Conservation (phyloP, 2,329 filamentous ascomycete genomes). For the Lachnellula occidentalis region DNA sequence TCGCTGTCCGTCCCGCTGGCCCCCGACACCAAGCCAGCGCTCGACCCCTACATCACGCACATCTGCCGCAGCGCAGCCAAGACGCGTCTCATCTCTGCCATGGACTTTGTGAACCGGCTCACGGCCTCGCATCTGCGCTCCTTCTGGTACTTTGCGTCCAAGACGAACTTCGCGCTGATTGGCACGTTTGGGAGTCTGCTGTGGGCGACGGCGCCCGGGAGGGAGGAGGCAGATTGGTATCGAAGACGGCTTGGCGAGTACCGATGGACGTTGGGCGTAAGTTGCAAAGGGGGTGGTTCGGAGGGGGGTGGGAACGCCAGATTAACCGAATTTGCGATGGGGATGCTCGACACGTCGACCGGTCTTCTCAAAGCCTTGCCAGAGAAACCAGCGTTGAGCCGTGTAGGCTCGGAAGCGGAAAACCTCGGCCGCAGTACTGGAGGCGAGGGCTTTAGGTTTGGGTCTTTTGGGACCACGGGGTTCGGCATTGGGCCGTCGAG, state of each 20-base stretch:
- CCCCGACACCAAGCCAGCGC: slow-evolving; percentile 35
- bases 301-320: slow-evolving; percentile 45
- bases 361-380: slow-evolving; percentile 64
- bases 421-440: slow-evolving; percentile 15
- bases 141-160: slow-evolving; percentile 88
- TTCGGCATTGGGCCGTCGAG: slow-evolving; percentile 24
- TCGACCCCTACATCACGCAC: slow-evolving; percentile 78
- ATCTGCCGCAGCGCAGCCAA: slow-evolving; percentile 93
- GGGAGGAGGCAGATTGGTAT: slow-evolving; percentile 92
- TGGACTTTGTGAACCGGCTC: slow-evolving; percentile 95
- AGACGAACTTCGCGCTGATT: slow-evolving; percentile 90
- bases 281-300: slow-evolving; percentile 49
- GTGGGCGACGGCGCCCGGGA: slow-evolving; percentile 80
- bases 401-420: slow-evolving; percentile 35
- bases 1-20: slow-evolving; percentile 53
- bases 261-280: slow-evolving; percentile 87
- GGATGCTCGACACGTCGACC: slow-evolving; percentile 68
- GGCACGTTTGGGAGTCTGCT: slow-evolving; percentile 88
- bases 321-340: slow-evolving; percentile 67
- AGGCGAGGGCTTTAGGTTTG: slow-evolving; percentile 20
- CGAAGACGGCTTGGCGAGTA: slow-evolving; percentile 80
- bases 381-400: slow-evolving; percentile 62
- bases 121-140: slow-evolving; percentile 79
- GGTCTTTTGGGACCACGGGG: slow-evolving; percentile 14
- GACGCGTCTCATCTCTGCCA: slow-evolving; percentile 86